phyloP scores from a whole-genome alignment of 495 filamentous ascomycete genomes.

The Stereocaulon alpinum region DNA sequence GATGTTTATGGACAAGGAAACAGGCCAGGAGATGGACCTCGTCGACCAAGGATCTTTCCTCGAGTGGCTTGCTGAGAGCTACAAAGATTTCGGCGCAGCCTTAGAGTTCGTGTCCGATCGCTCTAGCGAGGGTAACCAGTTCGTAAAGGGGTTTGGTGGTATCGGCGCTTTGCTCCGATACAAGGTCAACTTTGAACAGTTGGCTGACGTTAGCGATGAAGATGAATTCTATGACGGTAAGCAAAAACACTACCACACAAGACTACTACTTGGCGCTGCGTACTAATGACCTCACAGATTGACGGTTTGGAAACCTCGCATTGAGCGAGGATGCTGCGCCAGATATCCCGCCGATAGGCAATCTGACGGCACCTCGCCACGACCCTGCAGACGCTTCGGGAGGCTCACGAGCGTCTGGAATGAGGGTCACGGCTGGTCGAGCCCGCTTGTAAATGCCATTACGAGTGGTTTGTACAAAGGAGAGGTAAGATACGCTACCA shows the following conservation, averaged over 20 bases:
- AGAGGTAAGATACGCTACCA: neutral
- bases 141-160: conserved; percentile 98
- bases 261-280: conserved; percentile 16
- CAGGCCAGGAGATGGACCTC: conserved; percentile 93
- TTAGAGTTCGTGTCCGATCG: conserved; percentile 97
- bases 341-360: conserved; percentile 53
- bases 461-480: neutral
- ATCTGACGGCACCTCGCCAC: conserved; percentile 49
- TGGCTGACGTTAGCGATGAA: conserved; percentile 88
- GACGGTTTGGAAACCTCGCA: conserved; percentile 87
- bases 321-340: conserved; percentile 73
- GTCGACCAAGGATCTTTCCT: conserved; percentile 79
- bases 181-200: conserved; percentile 99
- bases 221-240: conserved; percentile 97
- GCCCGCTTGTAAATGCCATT: conserved; percentile 4
- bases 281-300: conserved; percentile 48
- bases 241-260: neutral
- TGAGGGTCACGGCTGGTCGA: conserved; percentile 1
- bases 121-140: conserved; percentile 96
- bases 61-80: conserved; percentile 96
- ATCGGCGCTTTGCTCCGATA: conserved; percentile 95
- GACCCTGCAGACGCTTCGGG: neutral
- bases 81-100: conserved; percentile 93
- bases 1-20: conserved; percentile 87
- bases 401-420: neutral